Percentiles rank a stretch among this genome's conserved stretches.
phyloP scores from a whole-genome alignment of 805 yeast genomes.

The Wickerhamomyces subpelliculosus region DNA sequence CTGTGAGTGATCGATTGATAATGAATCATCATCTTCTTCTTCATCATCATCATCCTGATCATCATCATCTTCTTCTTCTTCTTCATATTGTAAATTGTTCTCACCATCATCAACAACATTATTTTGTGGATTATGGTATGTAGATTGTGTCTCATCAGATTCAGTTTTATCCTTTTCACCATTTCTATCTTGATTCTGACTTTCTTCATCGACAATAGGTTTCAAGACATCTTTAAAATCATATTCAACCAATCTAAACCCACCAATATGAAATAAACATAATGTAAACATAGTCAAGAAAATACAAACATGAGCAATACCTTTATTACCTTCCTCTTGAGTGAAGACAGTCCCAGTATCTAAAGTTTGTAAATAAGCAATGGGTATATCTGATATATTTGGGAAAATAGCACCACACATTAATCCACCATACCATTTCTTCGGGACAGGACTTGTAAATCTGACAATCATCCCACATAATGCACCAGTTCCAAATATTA shows the following conservation, averaged over 20 bases:
- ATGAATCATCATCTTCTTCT: neutral
- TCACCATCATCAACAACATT: neutral
- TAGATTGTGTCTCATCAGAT: neutral
- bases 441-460: conserved; percentile 53
- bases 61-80: neutral
- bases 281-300: conserved; percentile 61
- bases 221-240: conserved; percentile 44
- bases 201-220: conserved; percentile 12
- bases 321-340: conserved; percentile 49
- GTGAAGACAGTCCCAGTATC: conserved; percentile 54
- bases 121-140: too few species aligned
- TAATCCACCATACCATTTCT: conserved; percentile 70
- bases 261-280: conserved; percentile 66
- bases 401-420: conserved; percentile 69
- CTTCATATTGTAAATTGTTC: neutral
- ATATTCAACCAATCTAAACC: conserved; percentile 55
- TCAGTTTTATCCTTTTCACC: conserved; percentile 8
- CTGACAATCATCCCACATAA: conserved; percentile 33
- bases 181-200: conserved; percentile 2
- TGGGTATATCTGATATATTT: conserved; percentile 77
- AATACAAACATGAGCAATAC: conserved; percentile 76
- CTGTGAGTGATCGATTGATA: neutral
- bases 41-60: neutral
- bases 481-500: conserved; percentile 41
- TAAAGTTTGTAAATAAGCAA: conserved; percentile 73